These are phyloP conservation scores for Malassezia furfur DNA, from an alignment of 1,284 basidiomycete genomes.

Conservation along the genomic window DNA sequence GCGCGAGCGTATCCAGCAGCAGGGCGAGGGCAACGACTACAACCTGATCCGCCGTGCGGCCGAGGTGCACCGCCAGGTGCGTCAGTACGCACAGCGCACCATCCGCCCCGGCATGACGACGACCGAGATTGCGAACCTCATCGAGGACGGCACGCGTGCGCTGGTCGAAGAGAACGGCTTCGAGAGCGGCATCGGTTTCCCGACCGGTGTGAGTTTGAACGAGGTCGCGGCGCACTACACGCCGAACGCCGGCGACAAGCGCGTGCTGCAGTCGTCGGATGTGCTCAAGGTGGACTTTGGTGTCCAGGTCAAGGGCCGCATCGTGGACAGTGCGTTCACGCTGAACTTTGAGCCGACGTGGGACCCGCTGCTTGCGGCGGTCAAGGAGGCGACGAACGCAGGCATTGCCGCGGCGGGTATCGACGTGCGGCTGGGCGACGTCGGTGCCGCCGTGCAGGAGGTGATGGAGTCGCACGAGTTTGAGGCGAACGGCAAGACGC, in stretches of 20 bases:
- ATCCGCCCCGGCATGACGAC: slow-evolving; percentile 90
- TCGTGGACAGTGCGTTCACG: slow-evolving; percentile 92
- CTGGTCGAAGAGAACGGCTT: slow-evolving; percentile 75
- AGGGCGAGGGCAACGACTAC: slow-evolving; percentile 57
- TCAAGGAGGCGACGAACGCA: slow-evolving; percentile 84
- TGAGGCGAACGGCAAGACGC: slow-evolving; percentile 70
- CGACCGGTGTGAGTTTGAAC: slow-evolving; percentile 90
- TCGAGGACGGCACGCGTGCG: slow-evolving; percentile 67
- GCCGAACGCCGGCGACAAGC: slow-evolving; percentile 87
- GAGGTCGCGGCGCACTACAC: slow-evolving; percentile 94
- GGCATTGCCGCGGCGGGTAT: slow-evolving; percentile 73
- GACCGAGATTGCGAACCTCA: slow-evolving; percentile 86
- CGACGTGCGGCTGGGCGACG: slow-evolving; percentile 83
- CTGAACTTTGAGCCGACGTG: slow-evolving; percentile 80
- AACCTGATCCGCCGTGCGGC: slow-evolving; percentile 79
- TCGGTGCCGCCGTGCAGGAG: slow-evolving; percentile 87
- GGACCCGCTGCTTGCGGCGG: slow-evolving; percentile 77
- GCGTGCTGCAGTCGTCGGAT: slow-evolving; percentile 72
- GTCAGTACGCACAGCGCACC: slow-evolving; percentile 65
- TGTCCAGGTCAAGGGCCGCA: slow-evolving; percentile 88
- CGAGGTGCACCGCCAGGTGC: slow-evolving; percentile 85
- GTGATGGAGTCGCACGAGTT: slow-evolving; percentile 99
- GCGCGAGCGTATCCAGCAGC: slow-evolving; percentile 56
- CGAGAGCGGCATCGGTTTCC: slow-evolving; percentile 81
- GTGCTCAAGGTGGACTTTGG: slow-evolving; percentile 96